Evolutionary conservation across 2,329 filamentous ascomycete genomes (phyloP).

Genomic region (Epicoccum nigrum): DNA sequence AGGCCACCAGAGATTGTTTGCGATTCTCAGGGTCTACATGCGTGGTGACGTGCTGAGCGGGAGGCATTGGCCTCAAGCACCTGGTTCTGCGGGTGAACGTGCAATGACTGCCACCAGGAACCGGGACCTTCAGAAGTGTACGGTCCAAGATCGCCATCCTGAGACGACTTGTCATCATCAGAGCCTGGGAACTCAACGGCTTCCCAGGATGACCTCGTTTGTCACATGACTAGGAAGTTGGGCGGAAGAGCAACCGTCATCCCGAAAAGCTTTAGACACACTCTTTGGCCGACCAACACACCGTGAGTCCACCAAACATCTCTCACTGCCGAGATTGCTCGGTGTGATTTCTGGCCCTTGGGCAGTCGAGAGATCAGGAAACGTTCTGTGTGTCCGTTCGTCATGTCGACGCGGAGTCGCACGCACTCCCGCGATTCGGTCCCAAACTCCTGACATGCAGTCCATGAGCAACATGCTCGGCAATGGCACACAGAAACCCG

Average conservation of each 20-base stretch:
- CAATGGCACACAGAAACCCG: conserved; percentile 7
- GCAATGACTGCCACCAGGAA: conserved; percentile 16
- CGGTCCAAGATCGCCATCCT: conserved; percentile 1
- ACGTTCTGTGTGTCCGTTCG: conserved; percentile 25
- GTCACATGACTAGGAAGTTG: conserved; percentile 8
- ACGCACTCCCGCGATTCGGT: conserved; percentile 26
- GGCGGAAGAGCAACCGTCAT: conserved; percentile 8
- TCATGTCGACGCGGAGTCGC: conserved; percentile 25
- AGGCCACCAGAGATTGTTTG: conserved; percentile 21
- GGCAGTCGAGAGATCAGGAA: conserved; percentile 3
- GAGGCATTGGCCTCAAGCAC: conserved; percentile 28
- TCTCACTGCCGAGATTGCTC: conserved; percentile 8
- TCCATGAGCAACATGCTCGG: conserved; percentile 6
- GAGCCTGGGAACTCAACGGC: conserved; percentile 1
- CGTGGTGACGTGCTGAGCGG: conserved; percentile 12
- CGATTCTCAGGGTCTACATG: conserved; percentile 10
- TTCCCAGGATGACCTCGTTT: conserved; percentile 6
- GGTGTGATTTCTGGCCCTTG: conserved; percentile 6
- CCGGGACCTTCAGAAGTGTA: neutral
- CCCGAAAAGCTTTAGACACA: conserved; percentile 13
- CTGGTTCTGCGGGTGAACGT: conserved; percentile 20
- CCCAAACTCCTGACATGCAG: conserved; percentile 12
- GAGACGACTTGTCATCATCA: conserved; percentile 1
- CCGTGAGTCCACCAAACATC: conserved; percentile 1
- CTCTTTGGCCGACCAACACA: conserved; percentile 11